Evolutionary conservation across 148 eudicot species (phyloP), one percentile per base, ranked within the genome.

Genomic region (Rhododendron griersonianum): DNA sequence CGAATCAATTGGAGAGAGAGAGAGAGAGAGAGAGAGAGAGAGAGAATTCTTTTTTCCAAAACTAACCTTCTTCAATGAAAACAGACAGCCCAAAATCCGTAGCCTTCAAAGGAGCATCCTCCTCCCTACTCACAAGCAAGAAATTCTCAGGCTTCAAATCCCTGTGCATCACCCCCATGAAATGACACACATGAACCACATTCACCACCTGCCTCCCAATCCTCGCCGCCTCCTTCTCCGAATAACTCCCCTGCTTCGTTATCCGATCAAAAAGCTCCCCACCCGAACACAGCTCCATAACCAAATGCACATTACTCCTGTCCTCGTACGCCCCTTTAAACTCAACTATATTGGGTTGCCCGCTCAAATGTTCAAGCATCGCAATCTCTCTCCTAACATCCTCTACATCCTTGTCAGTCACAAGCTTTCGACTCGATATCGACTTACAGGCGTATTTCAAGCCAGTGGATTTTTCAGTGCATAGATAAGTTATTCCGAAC

Each of bases 81-180:
- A 96, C 95, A 21, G 99, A 96, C 63, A 95, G 94, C 13, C 99
- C 99, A 45, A 96, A 96, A 95, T 95, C 99, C 37, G 92, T 95
- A 81, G 95, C 95, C 91, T 96, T 96, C 80, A 96, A 85, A 19
- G 94, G 88, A 47, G 94, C 87, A 84, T 90, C 88, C 0, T 89
- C 91, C 33, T 90, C 94, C 47, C 81, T 89, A 39, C 85, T 91
- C 5, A 88, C 90, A 86, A 96, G 50, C 94, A 96, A 90, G 90
- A 96, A 96, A 89, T 96, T 96, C 92, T 96, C 99, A 81, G 98
- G 99, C 91, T 96, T 96, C 89, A 95, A 92, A 84, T 96, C 99
- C 73, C 99, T 88, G 89, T 96, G 99, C 87, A 96, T 93, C 51
- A 96, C 99, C n/a, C 99, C 99, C 95, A 96, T 89, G 73, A 96